These are phyloP conservation scores for Scedosporium boydii DNA, from an alignment of 2,329 filamentous ascomycete genomes.

Conservation along the genomic window DNA sequence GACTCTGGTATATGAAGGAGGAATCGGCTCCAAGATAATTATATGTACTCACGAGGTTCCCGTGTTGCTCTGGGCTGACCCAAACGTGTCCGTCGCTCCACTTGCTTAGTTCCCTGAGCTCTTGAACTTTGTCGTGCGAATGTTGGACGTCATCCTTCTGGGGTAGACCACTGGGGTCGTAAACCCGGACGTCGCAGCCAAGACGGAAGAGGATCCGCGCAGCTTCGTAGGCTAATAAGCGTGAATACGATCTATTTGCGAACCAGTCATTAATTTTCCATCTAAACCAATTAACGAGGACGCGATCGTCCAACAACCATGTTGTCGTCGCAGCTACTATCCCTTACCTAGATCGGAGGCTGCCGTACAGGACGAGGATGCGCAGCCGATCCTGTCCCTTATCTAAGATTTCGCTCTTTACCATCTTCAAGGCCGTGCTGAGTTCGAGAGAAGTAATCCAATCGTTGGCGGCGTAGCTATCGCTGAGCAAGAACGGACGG, in stretches of 20 bases:
- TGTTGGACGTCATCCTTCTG: conserved; percentile 55
- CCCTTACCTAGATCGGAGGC: conserved; percentile 33
- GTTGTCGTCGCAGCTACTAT: too few species aligned
- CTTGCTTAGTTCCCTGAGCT: conserved; percentile 47
- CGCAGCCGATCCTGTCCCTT: conserved; percentile 29
- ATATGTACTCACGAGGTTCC: conserved; percentile 38
- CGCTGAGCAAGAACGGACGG: conserved; percentile 44
- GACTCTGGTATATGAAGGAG: background rate
- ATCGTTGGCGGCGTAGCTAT: conserved; percentile 28
- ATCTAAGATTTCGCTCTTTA: conserved; percentile 31
- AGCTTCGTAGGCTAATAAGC: conserved; percentile 49
- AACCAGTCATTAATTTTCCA: background rate
- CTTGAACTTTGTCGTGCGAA: conserved; percentile 50
- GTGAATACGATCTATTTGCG: conserved; percentile 42
- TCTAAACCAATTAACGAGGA: too few species aligned
- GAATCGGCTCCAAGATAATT: background rate
- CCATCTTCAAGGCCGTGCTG: conserved; percentile 39
- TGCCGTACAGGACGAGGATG: conserved; percentile 53
- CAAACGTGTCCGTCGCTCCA: conserved; percentile 62
- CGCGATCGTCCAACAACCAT: too few species aligned
- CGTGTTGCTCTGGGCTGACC: conserved; percentile 58
- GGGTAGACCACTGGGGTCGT: conserved; percentile 46
- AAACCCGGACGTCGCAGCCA: conserved; percentile 57
- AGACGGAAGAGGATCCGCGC: conserved; percentile 52
- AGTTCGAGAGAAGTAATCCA: conserved; percentile 51